Base-by-base conservation (phyloP, 768 basidiomycete genomes). In the Lactifluus hygrophoroides region DNA sequence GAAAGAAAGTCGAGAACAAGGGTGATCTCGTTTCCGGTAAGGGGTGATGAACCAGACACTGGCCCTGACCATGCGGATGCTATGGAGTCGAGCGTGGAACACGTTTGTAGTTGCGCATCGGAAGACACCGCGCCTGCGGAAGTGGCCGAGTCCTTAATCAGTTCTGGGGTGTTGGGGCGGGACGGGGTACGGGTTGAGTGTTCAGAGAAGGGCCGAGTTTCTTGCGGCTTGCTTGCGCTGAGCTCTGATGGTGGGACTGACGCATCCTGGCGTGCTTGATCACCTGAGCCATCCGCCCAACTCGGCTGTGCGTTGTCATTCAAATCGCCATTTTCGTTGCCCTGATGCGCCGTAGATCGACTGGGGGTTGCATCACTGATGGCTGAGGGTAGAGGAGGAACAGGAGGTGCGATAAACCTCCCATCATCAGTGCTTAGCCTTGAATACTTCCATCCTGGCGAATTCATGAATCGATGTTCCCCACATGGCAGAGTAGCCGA, bases 401-500 rank as follows among this genome's bases (percentile, higher is more conserved):
- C 21, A 16, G 28, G 59, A 14, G 51, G 55, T 28, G 53, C 35
- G 23, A 19, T 37, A 21, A 30, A 37, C 27, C 25, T 46, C 17
- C 27, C 38, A 42, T 56, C 61, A 25, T 50, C 21, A 13, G 23
- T 50, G 25, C 35, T 27, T n/a, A 37, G 43, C 9, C 25, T 27
- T 0, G 16, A 19, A 25, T 13, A 19, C 32, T 30, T 44, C 40
- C 16, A 38, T 44, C 23, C 3, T 1, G 49, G 49, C 2, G 51
- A 58, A 14, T 50, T n/a, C 47, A 48, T 35, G 17, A 54, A 28
- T 34, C 42, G 47, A 6, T 42, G 8, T 8, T 55, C 61, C 10
- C 44, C 61, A 4, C 23, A 13, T 6, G 64, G 64, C 11, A 64
- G 37, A 5, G 61, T 64, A 14, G 61, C 64, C 1, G 64, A 64